Conservation (phyloP, 2,329 filamentous ascomycete species). For the Claviceps sp. region DNA sequence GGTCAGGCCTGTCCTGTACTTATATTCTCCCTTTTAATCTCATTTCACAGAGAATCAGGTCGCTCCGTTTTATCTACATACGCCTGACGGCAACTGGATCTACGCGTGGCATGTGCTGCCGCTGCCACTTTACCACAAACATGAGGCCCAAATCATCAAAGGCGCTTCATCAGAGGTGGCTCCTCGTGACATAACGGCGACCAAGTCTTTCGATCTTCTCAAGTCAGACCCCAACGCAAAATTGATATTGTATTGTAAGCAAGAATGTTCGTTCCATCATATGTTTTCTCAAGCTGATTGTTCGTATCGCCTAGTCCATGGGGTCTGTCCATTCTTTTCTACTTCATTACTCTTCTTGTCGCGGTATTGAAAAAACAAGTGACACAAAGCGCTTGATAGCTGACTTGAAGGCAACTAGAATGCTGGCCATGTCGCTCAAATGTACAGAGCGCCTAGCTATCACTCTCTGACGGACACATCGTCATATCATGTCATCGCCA, state of each 20-base stretch:
- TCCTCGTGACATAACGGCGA: slow-evolving; percentile 35
- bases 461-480: slow-evolving; percentile 62
- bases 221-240: slow-evolving; percentile 48
- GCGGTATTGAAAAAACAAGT: neutral
- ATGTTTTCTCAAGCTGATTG: neutral
- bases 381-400: slow-evolving; percentile 19
- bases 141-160: slow-evolving; percentile 49
- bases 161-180: slow-evolving; percentile 35
- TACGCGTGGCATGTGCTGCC: slow-evolving; percentile 90
- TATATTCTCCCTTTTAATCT: neutral
- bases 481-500: slow-evolving; percentile 67
- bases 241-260: slow-evolving; percentile 50
- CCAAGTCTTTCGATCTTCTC: slow-evolving; percentile 47
- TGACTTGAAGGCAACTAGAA: slow-evolving; percentile 39
- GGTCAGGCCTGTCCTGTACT: neutral
- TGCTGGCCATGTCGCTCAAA: slow-evolving; percentile 73
- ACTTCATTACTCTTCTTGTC: neutral
- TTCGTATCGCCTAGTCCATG: slow-evolving; percentile 37
- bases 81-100: slow-evolving; percentile 61
- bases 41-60: slow-evolving; percentile 60
- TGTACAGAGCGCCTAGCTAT: slow-evolving; percentile 62
- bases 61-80: slow-evolving; percentile 67
- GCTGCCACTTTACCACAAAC: slow-evolving; percentile 57
- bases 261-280: slow-evolving; percentile 3
- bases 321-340: slow-evolving; percentile 26